A percentile compares a stretch with the other conserved stretches of the same genome.
Conservation (phyloP, 495 filamentous ascomycete genomes). For the Aspergillus asperescens region DNA sequence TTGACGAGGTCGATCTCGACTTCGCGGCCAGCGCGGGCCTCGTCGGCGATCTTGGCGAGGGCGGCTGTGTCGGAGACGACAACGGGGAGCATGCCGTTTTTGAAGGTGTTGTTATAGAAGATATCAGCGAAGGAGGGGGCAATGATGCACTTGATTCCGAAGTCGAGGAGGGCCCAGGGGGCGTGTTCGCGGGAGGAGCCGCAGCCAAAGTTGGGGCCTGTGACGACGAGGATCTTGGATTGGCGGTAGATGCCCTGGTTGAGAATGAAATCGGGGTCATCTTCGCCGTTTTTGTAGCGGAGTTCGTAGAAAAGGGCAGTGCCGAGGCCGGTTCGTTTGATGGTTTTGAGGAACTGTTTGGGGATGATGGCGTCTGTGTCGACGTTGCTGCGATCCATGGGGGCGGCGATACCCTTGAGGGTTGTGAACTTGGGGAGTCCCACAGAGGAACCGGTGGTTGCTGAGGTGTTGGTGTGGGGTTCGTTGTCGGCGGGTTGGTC, state of each 20-base stretch:
- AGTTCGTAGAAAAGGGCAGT: slow-evolving; percentile 79
- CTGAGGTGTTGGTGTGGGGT: slow-evolving; percentile 52
- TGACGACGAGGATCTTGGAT: slow-evolving; percentile 88
- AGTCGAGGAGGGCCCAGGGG: slow-evolving; percentile 94
- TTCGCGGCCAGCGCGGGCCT: slow-evolving; percentile 77
- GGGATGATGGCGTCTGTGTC: slow-evolving; percentile 99
- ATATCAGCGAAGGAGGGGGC: slow-evolving; percentile 93
- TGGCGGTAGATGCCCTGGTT: slow-evolving; percentile 84
- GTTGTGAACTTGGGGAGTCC: slow-evolving; percentile 78
- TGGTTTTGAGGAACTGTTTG: slow-evolving; percentile 98
- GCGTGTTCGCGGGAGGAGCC: slow-evolving; percentile 93
- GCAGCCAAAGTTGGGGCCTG: slow-evolving; percentile 93
- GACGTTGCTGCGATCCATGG: slow-evolving; percentile 81
- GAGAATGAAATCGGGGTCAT: slow-evolving; percentile 78
- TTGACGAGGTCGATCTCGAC: slow-evolving; percentile 87
- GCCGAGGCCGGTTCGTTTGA: slow-evolving; percentile 94
- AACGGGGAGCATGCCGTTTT: slow-evolving; percentile 97
- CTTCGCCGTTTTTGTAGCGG: slow-evolving; percentile 69
- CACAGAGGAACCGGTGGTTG: slow-evolving; percentile 44
- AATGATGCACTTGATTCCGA: slow-evolving; percentile 90
- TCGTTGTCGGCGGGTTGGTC: slow-evolving; percentile 71
- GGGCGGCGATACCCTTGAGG: slow-evolving; percentile 82
- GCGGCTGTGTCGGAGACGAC: slow-evolving; percentile 60
- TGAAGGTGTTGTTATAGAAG: slow-evolving; percentile 99
- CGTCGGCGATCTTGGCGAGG: slow-evolving; percentile 66